Percentiles rank a stretch among this genome's conserved stretches.
These are phyloP conservation scores for Euphorbia schlechtendalii DNA, from an alignment of 441 rosid species.

Conservation along the genomic window DNA sequence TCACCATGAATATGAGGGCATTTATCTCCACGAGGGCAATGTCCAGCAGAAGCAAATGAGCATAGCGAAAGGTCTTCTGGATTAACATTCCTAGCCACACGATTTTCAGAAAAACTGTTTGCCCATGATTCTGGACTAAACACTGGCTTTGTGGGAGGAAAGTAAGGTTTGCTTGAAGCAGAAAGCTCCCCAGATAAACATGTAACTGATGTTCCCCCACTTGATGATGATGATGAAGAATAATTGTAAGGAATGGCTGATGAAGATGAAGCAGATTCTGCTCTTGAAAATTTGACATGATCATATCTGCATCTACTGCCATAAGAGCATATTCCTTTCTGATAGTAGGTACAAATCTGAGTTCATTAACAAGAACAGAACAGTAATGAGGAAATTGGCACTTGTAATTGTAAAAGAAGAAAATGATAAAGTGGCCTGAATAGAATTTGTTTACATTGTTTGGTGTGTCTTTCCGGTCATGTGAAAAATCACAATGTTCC, in stretches of 20 bases:
- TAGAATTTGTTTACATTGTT: constrained; percentile 47
- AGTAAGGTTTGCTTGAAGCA: constrained; percentile 30
- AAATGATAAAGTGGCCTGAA: not conserved
- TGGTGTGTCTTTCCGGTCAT: constrained; percentile 84
- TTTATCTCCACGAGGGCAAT: constrained; percentile 70
- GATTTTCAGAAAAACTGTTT: constrained; percentile 28
- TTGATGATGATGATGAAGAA: constrained; percentile 27
- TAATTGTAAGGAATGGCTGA: constrained; percentile 30
- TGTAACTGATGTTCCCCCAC: constrained; percentile 19
- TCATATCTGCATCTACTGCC: constrained; percentile 89
- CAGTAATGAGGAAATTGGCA: constrained; percentile 9
- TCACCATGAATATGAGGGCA: constrained; percentile 93
- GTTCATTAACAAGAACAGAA: constrained; percentile 13
- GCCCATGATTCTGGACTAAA: constrained; percentile 39
- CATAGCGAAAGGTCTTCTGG: constrained; percentile 62
- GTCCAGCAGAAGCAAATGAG: constrained; percentile 80
- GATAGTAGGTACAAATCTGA: constrained; percentile 87
- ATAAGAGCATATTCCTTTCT: constrained; percentile 78
- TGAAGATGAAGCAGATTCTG: constrained; percentile 48
- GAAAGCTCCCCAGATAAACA: constrained; percentile 33
- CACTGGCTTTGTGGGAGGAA: constrained; percentile 30
- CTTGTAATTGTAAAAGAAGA: too few relatives aligned
- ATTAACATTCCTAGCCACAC: constrained; percentile 30
- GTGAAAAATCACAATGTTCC: constrained; percentile 88
- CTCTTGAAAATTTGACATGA: constrained; percentile 56